These are phyloP conservation scores for Mychonastes homosphaera DNA, from an alignment of 139 green algal genomes.

Conservation along the genomic window DNA sequence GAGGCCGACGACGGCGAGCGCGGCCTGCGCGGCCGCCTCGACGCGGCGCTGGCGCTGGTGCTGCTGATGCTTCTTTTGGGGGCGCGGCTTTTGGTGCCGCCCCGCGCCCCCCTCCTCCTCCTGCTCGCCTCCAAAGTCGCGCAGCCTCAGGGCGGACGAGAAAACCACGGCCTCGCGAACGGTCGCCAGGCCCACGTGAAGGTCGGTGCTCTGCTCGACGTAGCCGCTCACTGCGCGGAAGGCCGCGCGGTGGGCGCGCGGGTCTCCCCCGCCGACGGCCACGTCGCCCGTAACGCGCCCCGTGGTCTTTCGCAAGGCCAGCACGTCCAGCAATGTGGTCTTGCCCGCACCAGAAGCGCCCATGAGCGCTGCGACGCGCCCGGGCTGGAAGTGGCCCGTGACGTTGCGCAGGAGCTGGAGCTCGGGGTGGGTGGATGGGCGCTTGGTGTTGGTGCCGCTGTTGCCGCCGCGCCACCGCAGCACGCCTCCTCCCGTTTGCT, in stretches of 20 bases:
- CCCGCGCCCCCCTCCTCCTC: no score
- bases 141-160: no score
- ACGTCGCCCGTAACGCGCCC: constrained; percentile 57
- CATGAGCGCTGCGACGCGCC: constrained; percentile 8
- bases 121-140: no score
- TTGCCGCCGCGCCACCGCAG: not conserved
- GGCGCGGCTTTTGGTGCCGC: no score
- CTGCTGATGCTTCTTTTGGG: not conserved
- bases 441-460: not conserved
- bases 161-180: no score
- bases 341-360: constrained; percentile 30
- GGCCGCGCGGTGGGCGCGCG: no score
- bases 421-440: not conserved
- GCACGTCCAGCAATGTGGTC: constrained; percentile 71
- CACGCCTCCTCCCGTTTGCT: no score
- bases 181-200: no score
- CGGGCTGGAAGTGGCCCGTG: constrained; percentile 6
- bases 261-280: no score
- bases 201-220: no score
- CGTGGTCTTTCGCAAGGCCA: constrained; percentile 64
- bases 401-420: constrained; percentile 8
- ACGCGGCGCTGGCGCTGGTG: not conserved
- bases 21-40: not conserved
- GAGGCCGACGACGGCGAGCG: not conserved
- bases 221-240: no score